Evolutionary conservation across 2,329 filamentous ascomycete species (phyloP), one percentile per base, ranked within the genome.

Genomic region (Nigrospora oryzae): DNA sequence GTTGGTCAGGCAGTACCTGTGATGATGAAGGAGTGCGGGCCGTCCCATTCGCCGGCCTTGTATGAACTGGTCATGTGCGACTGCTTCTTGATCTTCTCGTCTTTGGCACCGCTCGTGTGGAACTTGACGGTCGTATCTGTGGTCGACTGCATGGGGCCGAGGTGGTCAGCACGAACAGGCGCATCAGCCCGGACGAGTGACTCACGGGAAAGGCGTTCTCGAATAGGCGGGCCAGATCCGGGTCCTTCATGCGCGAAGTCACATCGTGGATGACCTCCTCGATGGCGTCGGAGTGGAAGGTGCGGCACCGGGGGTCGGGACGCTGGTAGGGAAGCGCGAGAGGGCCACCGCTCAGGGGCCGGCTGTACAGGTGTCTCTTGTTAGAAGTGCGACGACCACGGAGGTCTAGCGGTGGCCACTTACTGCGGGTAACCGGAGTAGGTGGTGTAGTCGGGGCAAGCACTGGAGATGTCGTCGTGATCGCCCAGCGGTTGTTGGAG

Each of bases 111-210:
- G 50, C 84, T 80, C 5, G 84, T 83, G 60, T 95, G 89, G 75
- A 91, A 95, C 56, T 86, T 81, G 51, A 95, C 79, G 0, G 89
- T 95, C 0, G 89, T 95, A 58, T 95, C 89, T 3, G 93, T 79
- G 0, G 87, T 91, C 49, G 93, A 95, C 57, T 62, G 44, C 17
- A 38, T 33, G 17, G 4, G 32, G 15, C 36, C 42, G 46, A 41
- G 31, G 52, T 42, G 38, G 50, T 53, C 40, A 50, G 47, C 44
- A 37, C 13, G n/a, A 34, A 17, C 36, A 38, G 13, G 4, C 15
- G 17, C 12, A 10, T 17, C 11, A 28, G 33, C 13, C 32, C 19
- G 10, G 30, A 6, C 19, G 42, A 11, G 10, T 4, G 16, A 58
- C 59, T 55, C 36, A 62, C 59, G 5, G 91, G 91, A 52, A 94